Evolutionary conservation across 2,329 filamentous ascomycete genomes (phyloP), one percentile per base, ranked within the genome.

Genomic region (Chrysoporthe puriensis): DNA sequence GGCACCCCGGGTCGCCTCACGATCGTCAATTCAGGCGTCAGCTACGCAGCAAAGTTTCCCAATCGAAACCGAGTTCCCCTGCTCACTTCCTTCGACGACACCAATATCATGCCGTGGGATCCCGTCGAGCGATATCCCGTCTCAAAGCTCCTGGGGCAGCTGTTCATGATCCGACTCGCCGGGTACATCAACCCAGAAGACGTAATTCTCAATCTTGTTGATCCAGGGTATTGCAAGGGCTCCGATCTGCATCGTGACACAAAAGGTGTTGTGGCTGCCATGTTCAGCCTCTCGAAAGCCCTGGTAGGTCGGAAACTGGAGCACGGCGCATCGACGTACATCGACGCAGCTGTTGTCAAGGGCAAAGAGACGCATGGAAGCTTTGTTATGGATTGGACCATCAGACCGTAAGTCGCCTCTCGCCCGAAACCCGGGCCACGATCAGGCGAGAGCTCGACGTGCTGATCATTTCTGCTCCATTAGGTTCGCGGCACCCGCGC

Each of bases 341-440:
- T 86, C 0, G 81, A 87, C 71, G 84, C 84, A 0, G 75, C 74
- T 0, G 75, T 82, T 0, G 75, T 77, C 0, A 79, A 85, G 64
- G 84, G 84, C 0, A 78, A 77, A 56, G 83, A 85, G 71, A 82
- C 81, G 0, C 85, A 87, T 71, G 84, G 84, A 0, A 82, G 80
- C 57, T 85, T 82, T 68, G 52, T 86, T 0, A 83, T 82, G 77
- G 80, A 81, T 60, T 85, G 82, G 78, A 73, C 80, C 8, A 79
- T 85, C 21, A 70, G 72, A 4, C 79, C 82, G 80, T 85, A 74
- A 80, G 82, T 77, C 2, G 48, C 6, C 46, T 3, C 13, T 52
- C 7, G 8, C 21, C 9, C 4, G 8, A 50, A 3, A 4, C 11
- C 4, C 7, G n/a, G 48, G n/a, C 36, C 8, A 50, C 21, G n/a